Evolutionary conservation across 2,329 filamentous ascomycete species (phyloP), one percentile per base, ranked within the genome.

Genomic region (Colletotrichum cuscutae): DNA sequence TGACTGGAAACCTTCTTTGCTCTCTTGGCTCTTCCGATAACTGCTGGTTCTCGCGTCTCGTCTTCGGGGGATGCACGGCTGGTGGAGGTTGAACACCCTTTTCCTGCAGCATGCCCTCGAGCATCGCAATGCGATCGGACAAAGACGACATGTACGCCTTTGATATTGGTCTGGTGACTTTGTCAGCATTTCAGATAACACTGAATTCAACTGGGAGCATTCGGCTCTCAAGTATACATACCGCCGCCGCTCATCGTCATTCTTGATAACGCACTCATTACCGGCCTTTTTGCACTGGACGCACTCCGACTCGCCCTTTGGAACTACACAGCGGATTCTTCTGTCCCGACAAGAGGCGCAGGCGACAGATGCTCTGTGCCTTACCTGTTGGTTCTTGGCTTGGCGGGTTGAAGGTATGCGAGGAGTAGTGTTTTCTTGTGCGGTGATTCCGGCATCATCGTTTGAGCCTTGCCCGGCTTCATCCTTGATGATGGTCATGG

Each of bases 121-220:
- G 81, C 72, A 89, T 75, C 8, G 83, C 80, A 56, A 89, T 88
- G 5, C 88, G 84, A 28, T 87, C 86, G n/a, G 87, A 87, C 12
- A 90, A 80, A 1, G 87, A 89, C 53, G 85, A 86, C 84, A 89
- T 89, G 78, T 89, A 90, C 65, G 88, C 88, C 77, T 89, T 87
- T 24, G 87, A 89, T 42, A 89, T 89, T 8, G 88, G 88, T 49
- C 88, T 89, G 52, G 19, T 42, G 26, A n/a, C 13, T 57, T 35
- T 42, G 66, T 49, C 72, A 26, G 30, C 12, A 75, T 77, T 65
- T 28, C 28, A 15, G 26, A 59, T 67, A 71, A 26, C 19, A 28
- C 35, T 57, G 32, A 56, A 42, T 7, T 11, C 28, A 22, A 30
- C 19, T 9, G 8, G 7, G 4, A 4, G 22, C 8, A 15, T 9